Evolutionary conservation across 1,139 yeast species (phyloP).

Genomic region (Pichia sp.): DNA sequence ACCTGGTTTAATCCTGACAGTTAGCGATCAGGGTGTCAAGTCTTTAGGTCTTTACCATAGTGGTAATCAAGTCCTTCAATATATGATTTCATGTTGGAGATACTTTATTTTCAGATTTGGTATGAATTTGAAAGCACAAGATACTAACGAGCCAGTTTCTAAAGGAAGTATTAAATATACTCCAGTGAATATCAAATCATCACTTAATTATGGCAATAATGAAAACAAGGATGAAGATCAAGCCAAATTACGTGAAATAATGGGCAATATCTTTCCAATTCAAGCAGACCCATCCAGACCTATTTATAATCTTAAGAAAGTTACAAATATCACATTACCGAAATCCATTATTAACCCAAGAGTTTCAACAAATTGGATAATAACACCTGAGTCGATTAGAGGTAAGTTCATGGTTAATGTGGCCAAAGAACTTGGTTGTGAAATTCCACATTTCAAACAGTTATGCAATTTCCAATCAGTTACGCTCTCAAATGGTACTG

Average conservation of each 20-base stretch:
- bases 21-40: constrained; percentile 73
- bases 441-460: constrained; percentile 52
- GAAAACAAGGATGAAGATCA: constrained; percentile 8
- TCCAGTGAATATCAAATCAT: constrained; percentile 39
- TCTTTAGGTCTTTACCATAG: constrained; percentile 39
- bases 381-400: constrained; percentile 60
- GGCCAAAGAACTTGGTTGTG: constrained; percentile 66
- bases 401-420: constrained; percentile 69
- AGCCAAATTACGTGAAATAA: constrained; percentile 8
- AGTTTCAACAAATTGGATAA: constrained; percentile 50
- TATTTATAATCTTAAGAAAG: constrained; percentile 12
- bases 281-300: constrained; percentile 12
- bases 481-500: constrained; percentile 50
- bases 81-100: constrained; percentile 74
- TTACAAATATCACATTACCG: constrained; percentile 24
- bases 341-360: constrained; percentile 19
- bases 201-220: constrained; percentile 2
- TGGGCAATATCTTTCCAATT: constrained; percentile 23
- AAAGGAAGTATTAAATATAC: constrained; percentile 50
- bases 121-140: constrained; percentile 42
- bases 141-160: constrained; percentile 35
- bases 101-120: constrained; percentile 84
- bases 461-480: constrained; percentile 60
- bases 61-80: constrained; percentile 41
- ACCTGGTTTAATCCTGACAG: constrained; percentile 80